Conservation (phyloP, 495 filamentous ascomycete genomes). For the Xylaria flabelliformis region DNA sequence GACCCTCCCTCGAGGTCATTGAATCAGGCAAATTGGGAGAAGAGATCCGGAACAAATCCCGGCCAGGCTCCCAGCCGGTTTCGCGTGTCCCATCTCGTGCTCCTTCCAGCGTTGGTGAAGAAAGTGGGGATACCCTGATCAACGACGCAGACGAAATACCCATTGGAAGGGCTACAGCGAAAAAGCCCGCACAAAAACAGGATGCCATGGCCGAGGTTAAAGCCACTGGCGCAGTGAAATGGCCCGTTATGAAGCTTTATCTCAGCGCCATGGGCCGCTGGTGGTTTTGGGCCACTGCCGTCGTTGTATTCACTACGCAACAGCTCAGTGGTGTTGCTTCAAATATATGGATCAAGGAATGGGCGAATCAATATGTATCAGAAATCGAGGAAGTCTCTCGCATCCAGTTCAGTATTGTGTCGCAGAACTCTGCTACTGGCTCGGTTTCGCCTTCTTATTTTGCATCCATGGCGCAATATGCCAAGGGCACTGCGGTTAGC, state of each 20-base stretch:
- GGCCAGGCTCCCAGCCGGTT: constrained; percentile 66
- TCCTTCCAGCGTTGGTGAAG: constrained; percentile 69
- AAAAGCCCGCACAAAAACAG: constrained; percentile 55
- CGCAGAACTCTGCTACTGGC: constrained; percentile 36
- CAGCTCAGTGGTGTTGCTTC: constrained; percentile 84
- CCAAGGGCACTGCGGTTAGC: constrained; percentile 34
- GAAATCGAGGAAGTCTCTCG: constrained; percentile 37
- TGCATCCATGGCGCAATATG: constrained; percentile 43
- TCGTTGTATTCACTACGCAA: constrained; percentile 75
- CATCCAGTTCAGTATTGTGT: constrained; percentile 44
- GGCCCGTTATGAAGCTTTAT: constrained; percentile 83
- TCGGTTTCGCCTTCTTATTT: constrained; percentile 43
- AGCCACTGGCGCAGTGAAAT: constrained; percentile 83
- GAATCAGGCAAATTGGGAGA: constrained; percentile 85
- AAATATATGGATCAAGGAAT: constrained; percentile 92
- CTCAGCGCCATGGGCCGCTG: constrained; percentile 87
- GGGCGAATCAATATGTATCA: constrained; percentile 66
- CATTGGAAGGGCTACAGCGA: constrained; percentile 46
- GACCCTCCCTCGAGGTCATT: constrained; percentile 75
- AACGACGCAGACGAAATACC: constrained; percentile 47
- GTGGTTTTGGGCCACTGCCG: constrained; percentile 87
- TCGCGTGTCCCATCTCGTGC: constrained; percentile 76
- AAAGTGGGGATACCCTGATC: constrained; percentile 54
- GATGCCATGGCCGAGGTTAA: constrained; percentile 73
- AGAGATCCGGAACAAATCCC: constrained; percentile 73